phyloP scores from a whole-genome alignment of 345 rosid species.

The Gossypium australe region DNA sequence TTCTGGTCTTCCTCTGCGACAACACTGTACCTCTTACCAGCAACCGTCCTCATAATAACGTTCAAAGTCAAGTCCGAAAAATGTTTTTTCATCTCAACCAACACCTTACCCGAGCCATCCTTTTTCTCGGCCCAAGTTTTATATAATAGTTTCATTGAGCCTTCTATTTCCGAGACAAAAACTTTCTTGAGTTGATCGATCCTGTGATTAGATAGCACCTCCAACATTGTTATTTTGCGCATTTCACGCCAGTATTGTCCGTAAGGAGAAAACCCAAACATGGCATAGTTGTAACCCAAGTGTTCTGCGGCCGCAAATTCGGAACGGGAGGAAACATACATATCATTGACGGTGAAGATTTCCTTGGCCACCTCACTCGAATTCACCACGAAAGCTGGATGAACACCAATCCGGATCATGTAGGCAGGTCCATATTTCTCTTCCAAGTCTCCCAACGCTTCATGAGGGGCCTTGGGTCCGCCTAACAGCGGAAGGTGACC shows the following conservation, averaged over 20 bases:
- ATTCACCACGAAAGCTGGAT: slow-evolving; percentile 23
- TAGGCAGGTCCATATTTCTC: slow-evolving; percentile 32
- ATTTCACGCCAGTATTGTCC: slow-evolving; percentile 38
- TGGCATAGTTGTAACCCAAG: slow-evolving; percentile 28
- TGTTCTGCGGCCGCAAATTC: background rate
- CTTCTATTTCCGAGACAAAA: slow-evolving; percentile 21
- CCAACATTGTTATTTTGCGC: slow-evolving; percentile 24
- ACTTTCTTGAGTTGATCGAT: slow-evolving; percentile 22
- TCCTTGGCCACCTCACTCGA: slow-evolving; percentile 28
- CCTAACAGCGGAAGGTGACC: slow-evolving; percentile 27
- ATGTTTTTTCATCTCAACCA: slow-evolving; percentile 21
- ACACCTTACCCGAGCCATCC: background rate
- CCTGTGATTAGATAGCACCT: slow-evolving; percentile 26
- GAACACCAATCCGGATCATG: slow-evolving; percentile 23
- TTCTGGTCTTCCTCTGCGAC: too few species aligned
- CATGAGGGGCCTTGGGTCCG: slow-evolving; percentile 18
- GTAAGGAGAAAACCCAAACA: slow-evolving; percentile 26
- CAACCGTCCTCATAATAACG: too few species aligned
- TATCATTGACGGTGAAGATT: slow-evolving; percentile 28
- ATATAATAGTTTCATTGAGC: slow-evolving; percentile 15
- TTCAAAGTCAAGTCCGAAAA: too few species aligned
- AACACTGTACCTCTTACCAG: too few species aligned
- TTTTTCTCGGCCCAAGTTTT: slow-evolving; percentile 6
- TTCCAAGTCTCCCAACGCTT: slow-evolving; percentile 20
- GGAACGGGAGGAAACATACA: slow-evolving; percentile 21